Base-by-base conservation (phyloP, 1,139 yeast genomes). In the Pichia sp. region DNA sequence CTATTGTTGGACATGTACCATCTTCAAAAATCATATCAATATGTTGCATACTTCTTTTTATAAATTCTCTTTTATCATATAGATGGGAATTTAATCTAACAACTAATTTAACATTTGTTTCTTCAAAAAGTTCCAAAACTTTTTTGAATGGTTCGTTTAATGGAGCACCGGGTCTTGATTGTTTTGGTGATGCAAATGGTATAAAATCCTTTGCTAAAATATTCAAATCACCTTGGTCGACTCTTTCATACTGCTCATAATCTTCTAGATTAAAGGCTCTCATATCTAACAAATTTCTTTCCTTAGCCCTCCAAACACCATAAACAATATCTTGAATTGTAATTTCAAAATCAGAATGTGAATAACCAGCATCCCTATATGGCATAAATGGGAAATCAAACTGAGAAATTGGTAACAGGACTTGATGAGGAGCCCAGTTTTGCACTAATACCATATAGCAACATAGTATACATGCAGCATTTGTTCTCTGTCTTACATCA, bases 231-330 rank as follows among this genome's bases (percentile, higher is more conserved):
- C 99, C 99, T 68, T 91, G 95, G 67, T 93, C 99, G 5, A 93
- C 99, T 56, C 96, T 75, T 68, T 93, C 99, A 65, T 88, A 91
- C 63, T 83, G 87, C 69, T 93, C 99, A 67, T 93, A 87, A 63
- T 89, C 96, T 67, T 93, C 98, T 57, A 93, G 74, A 66, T 91
- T 87, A 71, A 93, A 91, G n/a, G 79, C 74, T 52, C 95, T 87
- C 65, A 93, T 75, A 64, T 93, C 97, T 49, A 93, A 74, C 76
- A 93, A 81, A 5, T 88, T 86, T 64, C 95, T 79, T 66, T 91
- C 97, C 66, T 93, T 93, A n/a, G 99, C 99, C 62, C 96, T 77
- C 99, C 99, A 93, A 69, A 95, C 83, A 13, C 95, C 99, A 63
- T 93, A 93, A 3, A 93, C 96, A 18, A 93, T 80, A 67, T 93